Percentiles rank a stretch among this genome's conserved stretches.
phyloP scores from a whole-genome alignment of 345 rosid genomes.

The Dipteronia sinensis region DNA sequence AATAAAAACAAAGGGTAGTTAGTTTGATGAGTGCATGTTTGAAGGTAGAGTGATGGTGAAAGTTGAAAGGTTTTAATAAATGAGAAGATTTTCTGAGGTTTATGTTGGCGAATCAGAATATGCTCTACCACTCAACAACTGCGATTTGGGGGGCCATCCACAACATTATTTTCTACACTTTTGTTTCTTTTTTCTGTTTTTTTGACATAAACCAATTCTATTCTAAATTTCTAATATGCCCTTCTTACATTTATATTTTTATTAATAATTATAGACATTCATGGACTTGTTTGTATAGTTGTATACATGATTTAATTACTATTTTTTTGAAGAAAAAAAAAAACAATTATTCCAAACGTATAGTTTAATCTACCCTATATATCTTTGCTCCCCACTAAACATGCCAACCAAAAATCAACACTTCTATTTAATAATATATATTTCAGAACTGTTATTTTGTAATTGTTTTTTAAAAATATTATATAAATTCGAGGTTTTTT shows the following conservation, averaged over 20 bases:
- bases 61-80: too few species aligned
- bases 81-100: neutral
- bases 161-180: neutral
- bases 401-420: neutral
- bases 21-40: too few species aligned
- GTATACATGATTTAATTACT: neutral
- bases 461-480: too few species aligned
- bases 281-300: neutral
- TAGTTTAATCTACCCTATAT: neutral
- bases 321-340: neutral
- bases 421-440: neutral
- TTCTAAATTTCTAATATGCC: neutral
- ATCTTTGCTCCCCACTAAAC: neutral
- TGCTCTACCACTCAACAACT: slow-evolving; percentile 2
- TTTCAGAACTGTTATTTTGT: too few species aligned
- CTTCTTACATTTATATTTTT: neutral
- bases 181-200: neutral
- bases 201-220: too few species aligned
- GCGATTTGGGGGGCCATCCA: slow-evolving; percentile 5
- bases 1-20: too few species aligned
- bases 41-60: too few species aligned
- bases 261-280: too few species aligned
- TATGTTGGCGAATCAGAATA: neutral
- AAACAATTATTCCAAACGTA: neutral
- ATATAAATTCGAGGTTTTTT: too few species aligned